Evolutionary conservation across 345 rosid species (phyloP), one percentile per base, ranked within the genome.

Genomic region (Firmiana major): DNA sequence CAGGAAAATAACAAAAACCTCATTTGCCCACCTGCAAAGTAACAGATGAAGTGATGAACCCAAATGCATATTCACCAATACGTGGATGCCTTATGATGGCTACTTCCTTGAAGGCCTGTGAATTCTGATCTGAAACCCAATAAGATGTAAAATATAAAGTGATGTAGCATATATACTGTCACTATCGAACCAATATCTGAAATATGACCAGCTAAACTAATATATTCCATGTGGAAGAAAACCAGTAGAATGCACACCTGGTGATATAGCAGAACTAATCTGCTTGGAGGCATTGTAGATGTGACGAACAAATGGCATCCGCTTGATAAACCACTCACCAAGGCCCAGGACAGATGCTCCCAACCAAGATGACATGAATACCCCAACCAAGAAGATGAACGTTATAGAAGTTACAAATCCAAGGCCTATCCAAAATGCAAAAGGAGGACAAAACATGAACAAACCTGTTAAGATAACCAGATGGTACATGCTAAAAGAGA

Each of bases 321-420:
- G 84, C 79, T 94, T 96, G 88, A 96, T 96, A 81, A 96, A 93
- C 99, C 99, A 96, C 85, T 96, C 99, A 9, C 99, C 97, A 67
- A 96, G 89, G 79, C 94, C 83, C 46, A 96, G 89, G 73, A 96
- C 95, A 60, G 98, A 96, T 43, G 98, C 87, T 77, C 99, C 99
- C 92, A 96, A 84, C 99, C 99, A 96, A 19, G 99, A 96, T 63
- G 99, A 93, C 99, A 96, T 96, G 87, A 96, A 96, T 75, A 96
- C 97, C 70, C 99, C 99, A 76, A 96, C 90, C 92, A 93, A 77
- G 90, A 96, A 96, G 80, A 96, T 96, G 81, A 96, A 93, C 2
- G 93, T 89, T 67, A 96, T 83, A 68, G 99, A 96, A 26, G 99
- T 96, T 79, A 92, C 84, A 83, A 96, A 93, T 31, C 99, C 99